These are phyloP conservation scores for Hypocreales sp. DNA, from an alignment of 2,329 filamentous ascomycete genomes.

Conservation along the genomic window DNA sequence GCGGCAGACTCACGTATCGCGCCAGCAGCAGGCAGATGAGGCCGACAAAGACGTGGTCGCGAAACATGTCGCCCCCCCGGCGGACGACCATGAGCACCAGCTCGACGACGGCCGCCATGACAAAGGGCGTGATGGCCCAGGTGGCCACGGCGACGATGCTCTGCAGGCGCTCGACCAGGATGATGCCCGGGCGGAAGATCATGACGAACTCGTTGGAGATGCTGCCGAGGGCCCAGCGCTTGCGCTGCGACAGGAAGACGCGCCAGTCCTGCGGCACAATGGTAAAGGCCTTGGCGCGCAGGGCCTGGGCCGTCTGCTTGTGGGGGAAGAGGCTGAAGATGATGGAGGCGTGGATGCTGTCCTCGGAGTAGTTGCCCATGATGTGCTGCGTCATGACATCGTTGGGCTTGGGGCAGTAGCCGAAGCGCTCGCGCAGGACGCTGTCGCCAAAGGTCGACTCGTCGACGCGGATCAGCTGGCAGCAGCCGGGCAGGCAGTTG, in stretches of 20 bases:
- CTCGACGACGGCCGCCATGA: slow-evolving; percentile 22
- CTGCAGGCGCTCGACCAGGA: slow-evolving; percentile 26
- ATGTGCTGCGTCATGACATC: slow-evolving; percentile 32
- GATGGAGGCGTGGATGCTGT: slow-evolving; percentile 31
- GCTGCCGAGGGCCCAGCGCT: slow-evolving; percentile 31
- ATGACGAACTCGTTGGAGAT: slow-evolving; percentile 33
- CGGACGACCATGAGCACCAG: slow-evolving; percentile 19
- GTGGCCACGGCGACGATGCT: slow-evolving; percentile 29
- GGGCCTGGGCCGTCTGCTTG: slow-evolving; percentile 28
- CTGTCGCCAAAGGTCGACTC: slow-evolving; percentile 31
- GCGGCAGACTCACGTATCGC: slow-evolving; percentile 21
- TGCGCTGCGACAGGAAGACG: slow-evolving; percentile 31
- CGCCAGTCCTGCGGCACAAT: slow-evolving; percentile 27
- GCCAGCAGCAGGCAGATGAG: slow-evolving; percentile 21
- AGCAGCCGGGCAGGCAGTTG: slow-evolving; percentile 31
- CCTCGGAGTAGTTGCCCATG: slow-evolving; percentile 31
- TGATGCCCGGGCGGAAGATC: slow-evolving; percentile 25
- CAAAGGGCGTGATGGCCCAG: slow-evolving; percentile 29
- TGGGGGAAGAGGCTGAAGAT: slow-evolving; percentile 29
- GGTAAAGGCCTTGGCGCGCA: slow-evolving; percentile 29
- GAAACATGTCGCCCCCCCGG: slow-evolving; percentile 16
- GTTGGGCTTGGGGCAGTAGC: slow-evolving; percentile 31
- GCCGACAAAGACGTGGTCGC: slow-evolving; percentile 18
- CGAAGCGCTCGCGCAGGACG: slow-evolving; percentile 28
- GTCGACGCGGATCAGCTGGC: slow-evolving; percentile 31